phyloP scores from a whole-genome alignment of 352 stramenopile species.

The Globisporangium nodosum region DNA sequence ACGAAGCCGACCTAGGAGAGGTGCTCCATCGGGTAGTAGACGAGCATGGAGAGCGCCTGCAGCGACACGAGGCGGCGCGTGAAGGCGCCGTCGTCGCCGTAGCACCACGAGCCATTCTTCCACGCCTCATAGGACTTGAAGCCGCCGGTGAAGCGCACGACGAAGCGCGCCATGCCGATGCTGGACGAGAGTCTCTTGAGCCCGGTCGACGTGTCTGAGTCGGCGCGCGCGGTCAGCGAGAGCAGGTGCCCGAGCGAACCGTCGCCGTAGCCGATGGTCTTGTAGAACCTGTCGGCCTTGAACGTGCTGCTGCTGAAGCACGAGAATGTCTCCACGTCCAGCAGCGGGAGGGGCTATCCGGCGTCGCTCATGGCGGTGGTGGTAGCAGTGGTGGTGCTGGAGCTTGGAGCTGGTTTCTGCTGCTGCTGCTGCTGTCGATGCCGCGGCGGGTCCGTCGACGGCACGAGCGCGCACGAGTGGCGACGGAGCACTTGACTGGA shows the following conservation, averaged over 20 bases:
- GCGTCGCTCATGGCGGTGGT: conserved; percentile 6
- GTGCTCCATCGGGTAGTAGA: no score
- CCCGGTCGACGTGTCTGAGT: conserved; percentile 46
- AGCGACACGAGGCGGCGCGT: no score
- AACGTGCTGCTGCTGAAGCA: conserved; percentile 53
- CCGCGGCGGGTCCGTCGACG: background rate
- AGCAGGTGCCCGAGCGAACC: conserved; percentile 51
- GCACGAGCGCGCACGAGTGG: background rate
- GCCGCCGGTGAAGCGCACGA: conserved; percentile 79
- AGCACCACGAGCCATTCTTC: no score
- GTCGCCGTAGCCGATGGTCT: conserved; percentile 72
- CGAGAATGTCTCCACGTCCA: conserved; percentile 70
- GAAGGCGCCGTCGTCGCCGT: no score
- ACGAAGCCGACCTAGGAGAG: no score
- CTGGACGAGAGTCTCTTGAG: conserved; percentile 62
- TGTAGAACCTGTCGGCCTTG: conserved; percentile 78
- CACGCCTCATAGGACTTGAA: no score
- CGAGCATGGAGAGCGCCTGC: no score
- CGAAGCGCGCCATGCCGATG: conserved; percentile 76
- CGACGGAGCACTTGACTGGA: background rate
- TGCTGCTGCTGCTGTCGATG: no score
- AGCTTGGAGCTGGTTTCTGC: no score
- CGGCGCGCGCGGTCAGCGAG: conserved; percentile 33
- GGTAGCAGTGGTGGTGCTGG: background rate
- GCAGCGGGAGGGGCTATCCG: conserved; percentile 12